Percentiles rank a stretch among this genome's conserved stretches.
These are phyloP conservation scores for Trametes maxima DNA, from an alignment of 768 basidiomycete genomes.

Conservation along the genomic window DNA sequence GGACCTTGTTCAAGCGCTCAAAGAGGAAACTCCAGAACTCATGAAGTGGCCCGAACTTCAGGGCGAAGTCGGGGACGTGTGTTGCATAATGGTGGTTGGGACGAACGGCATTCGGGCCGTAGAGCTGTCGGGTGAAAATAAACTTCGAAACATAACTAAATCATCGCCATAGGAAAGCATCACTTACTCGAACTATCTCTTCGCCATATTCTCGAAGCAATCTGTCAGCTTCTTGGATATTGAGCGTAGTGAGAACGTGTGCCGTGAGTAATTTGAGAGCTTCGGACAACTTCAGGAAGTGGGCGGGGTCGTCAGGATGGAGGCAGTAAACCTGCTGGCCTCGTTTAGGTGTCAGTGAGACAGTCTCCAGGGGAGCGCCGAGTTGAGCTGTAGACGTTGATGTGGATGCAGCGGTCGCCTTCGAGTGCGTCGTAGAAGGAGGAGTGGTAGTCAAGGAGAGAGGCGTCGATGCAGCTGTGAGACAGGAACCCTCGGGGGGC, in stretches of 20 bases:
- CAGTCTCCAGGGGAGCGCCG: too few species aligned
- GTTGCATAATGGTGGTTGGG: constrained; percentile 31
- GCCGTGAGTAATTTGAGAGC: constrained; percentile 11
- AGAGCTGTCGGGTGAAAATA: too few species aligned
- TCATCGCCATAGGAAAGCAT: too few species aligned
- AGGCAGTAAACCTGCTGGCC: neutral
- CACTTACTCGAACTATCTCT: neutral
- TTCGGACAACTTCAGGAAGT: neutral
- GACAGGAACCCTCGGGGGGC: too few species aligned
- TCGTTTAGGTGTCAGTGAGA: neutral
- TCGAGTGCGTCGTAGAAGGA: too few species aligned
- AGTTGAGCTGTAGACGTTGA: too few species aligned
- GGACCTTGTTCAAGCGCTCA: constrained; percentile 39
- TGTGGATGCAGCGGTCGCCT: too few species aligned
- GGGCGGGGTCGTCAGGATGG: constrained; percentile 4
- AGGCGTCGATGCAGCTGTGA: too few species aligned
- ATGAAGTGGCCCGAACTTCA: constrained; percentile 34
- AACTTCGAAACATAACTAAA: too few species aligned
- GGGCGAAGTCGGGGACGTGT: constrained; percentile 27
- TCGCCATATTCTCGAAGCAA: neutral
- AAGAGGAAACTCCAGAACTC: constrained; percentile 26
- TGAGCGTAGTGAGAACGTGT: constrained; percentile 6
- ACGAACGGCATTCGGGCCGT: neutral
- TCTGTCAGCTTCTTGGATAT: neutral
- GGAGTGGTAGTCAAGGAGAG: too few species aligned